Evolutionary conservation across 345 rosid genomes (phyloP).

Genomic region (Rubroshorea leprosula): DNA sequence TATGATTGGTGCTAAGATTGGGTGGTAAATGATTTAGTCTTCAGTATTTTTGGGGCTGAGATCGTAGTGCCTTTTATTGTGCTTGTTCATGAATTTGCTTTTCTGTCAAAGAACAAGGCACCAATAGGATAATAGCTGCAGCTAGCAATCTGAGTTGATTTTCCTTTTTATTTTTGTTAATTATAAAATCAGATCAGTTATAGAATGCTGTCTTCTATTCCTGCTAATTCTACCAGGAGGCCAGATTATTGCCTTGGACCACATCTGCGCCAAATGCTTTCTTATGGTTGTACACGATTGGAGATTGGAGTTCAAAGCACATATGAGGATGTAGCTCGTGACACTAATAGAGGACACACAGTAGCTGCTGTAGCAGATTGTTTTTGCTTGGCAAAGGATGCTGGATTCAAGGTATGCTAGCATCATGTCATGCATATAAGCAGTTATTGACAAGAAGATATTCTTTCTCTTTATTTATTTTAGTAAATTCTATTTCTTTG

Average conservation of each 20-base stretch:
- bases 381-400: slow-evolving; percentile 95
- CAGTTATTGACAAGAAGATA: background rate
- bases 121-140: too few relatives aligned
- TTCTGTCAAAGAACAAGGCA: background rate
- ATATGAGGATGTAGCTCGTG: slow-evolving; percentile 96
- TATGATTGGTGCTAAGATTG: background rate
- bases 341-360: slow-evolving; percentile 96
- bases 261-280: slow-evolving; percentile 93
- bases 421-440: background rate
- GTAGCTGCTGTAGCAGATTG: slow-evolving; percentile 99
- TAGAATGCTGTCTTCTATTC: slow-evolving; percentile 11
- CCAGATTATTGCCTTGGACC: slow-evolving; percentile 99
- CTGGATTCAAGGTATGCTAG: slow-evolving; percentile 83
- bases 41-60: background rate
- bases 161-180: background rate
- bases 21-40: too few relatives aligned
- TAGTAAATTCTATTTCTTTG: too few relatives aligned
- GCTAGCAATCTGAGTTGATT: background rate
- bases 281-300: slow-evolving; percentile 90
- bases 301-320: slow-evolving; percentile 99
- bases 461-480: too few relatives aligned
- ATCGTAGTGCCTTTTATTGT: background rate
- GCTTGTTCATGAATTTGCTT: background rate
- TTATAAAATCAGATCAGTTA: background rate
- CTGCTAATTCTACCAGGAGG: slow-evolving; percentile 51